phyloP scores from a whole-genome alignment of 257 asterid genomes.

The Solanum sitiens region DNA sequence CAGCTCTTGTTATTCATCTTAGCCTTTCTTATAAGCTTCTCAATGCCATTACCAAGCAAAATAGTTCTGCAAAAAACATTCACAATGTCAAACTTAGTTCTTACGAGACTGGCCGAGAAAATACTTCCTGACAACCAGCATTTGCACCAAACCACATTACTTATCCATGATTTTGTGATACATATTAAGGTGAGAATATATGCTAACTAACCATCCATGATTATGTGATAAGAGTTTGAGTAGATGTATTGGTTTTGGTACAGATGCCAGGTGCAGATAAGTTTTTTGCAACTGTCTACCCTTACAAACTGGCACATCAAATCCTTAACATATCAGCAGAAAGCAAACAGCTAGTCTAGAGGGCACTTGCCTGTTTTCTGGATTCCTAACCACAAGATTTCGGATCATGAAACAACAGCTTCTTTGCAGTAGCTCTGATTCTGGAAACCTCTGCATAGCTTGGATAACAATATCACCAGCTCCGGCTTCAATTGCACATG shows the following conservation, averaged over 20 bases:
- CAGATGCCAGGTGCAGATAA: neutral
- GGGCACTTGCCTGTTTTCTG: conserved; percentile 59
- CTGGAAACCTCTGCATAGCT: conserved; percentile 66
- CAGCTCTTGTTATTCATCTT: conserved; percentile 66
- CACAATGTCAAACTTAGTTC: neutral
- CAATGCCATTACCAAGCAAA: conserved; percentile 61
- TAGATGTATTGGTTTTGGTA: neutral
- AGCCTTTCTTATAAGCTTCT: conserved; percentile 59
- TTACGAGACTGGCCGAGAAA: neutral
- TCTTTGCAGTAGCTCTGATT: conserved; percentile 69
- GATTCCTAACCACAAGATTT: conserved; percentile 76
- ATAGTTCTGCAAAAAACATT: conserved; percentile 36
- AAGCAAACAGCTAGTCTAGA: neutral
- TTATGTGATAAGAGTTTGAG: neutral
- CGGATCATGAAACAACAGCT: conserved; percentile 80
- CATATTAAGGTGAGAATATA: neutral
- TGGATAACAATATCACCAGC: conserved; percentile 86
- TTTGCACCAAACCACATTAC: neutral
- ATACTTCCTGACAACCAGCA: neutral
- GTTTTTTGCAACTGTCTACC: neutral
- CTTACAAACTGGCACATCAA: neutral
- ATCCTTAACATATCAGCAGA: neutral
- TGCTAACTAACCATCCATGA: neutral
- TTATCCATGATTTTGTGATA: neutral
- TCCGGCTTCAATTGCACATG: conserved; percentile 80